Evolutionary conservation across 2,329 filamentous ascomycete species (phyloP).

Genomic region (Curvularia lunata): DNA sequence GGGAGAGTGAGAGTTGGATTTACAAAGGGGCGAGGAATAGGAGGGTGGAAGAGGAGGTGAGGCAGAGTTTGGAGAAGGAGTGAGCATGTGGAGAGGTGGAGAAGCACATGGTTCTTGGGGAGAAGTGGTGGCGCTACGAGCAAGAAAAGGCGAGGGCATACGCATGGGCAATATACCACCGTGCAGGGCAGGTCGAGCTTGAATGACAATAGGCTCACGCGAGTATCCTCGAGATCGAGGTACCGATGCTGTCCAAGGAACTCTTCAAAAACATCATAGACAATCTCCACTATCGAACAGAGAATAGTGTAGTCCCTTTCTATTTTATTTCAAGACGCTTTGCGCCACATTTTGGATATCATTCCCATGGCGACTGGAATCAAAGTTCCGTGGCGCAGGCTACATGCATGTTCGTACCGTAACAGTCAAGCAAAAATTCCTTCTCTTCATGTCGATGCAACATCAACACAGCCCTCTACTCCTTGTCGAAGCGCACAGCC

Average conservation of each 20-base stretch:
- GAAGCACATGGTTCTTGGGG: too few species aligned
- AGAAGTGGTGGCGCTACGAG: neutral
- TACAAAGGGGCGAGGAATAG: slow-evolving; percentile 49
- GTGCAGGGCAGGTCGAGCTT: neutral
- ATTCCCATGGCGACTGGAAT: slow-evolving; percentile 3
- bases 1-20: slow-evolving; percentile 50
- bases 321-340: neutral
- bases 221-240: neutral
- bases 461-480: slow-evolving; percentile 53
- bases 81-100: neutral
- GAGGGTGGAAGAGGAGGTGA: slow-evolving; percentile 28
- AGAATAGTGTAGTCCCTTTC: neutral
- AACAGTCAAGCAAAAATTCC: slow-evolving; percentile 5
- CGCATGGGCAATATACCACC: neutral
- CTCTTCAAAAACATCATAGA: neutral
- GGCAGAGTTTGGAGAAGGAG: slow-evolving; percentile 12
- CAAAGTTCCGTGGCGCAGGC: neutral
- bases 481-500: slow-evolving; percentile 86
- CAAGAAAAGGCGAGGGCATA: neutral
- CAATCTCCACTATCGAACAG: neutral
- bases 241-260: neutral
- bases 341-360: slow-evolving; percentile 7
- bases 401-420: slow-evolving; percentile 6
- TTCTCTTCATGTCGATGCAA: neutral
- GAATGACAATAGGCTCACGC: neutral